Evolutionary conservation across 2,329 filamentous ascomycete genomes (phyloP).

Genomic region (Alternaria viburni): DNA sequence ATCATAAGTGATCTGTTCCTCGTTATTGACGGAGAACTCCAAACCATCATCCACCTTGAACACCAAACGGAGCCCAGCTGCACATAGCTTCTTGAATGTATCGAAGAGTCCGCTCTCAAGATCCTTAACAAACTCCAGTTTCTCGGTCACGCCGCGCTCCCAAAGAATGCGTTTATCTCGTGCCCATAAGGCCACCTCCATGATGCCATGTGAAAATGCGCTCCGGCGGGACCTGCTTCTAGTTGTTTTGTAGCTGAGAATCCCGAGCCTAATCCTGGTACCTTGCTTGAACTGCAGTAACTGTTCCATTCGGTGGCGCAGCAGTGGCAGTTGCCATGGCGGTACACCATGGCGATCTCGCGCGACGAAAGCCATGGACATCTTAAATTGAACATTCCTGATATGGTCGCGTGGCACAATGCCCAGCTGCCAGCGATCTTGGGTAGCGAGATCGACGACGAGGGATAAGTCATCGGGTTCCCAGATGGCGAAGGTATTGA

Average conservation of each 20-base stretch:
- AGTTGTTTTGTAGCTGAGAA: too few relatives aligned
- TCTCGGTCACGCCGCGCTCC: neutral
- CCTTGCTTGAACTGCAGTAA: neutral
- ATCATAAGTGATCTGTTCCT: neutral
- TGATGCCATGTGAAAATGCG: too few relatives aligned
- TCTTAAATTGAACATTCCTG: neutral
- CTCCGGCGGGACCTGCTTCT: too few relatives aligned
- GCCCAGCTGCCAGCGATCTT: neutral
- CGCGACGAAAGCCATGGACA: neutral
- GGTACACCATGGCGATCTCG: accelerated
- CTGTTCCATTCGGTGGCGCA: neutral
- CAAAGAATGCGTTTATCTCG: too few relatives aligned
- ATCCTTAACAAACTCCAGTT: neutral
- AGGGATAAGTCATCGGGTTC: neutral
- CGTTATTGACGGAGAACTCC: neutral
- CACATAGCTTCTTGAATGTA: neutral
- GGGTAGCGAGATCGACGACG: accelerated
- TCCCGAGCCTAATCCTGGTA: neutral
- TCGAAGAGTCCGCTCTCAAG: neutral
- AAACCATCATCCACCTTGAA: neutral
- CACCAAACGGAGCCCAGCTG: neutral
- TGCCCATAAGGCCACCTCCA: too few relatives aligned
- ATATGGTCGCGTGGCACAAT: neutral
- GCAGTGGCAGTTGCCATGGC: neutral
- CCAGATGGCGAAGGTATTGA: neutral